phyloP scores from a whole-genome alignment of 2,329 filamentous ascomycete species.

The Periconia sp. region DNA sequence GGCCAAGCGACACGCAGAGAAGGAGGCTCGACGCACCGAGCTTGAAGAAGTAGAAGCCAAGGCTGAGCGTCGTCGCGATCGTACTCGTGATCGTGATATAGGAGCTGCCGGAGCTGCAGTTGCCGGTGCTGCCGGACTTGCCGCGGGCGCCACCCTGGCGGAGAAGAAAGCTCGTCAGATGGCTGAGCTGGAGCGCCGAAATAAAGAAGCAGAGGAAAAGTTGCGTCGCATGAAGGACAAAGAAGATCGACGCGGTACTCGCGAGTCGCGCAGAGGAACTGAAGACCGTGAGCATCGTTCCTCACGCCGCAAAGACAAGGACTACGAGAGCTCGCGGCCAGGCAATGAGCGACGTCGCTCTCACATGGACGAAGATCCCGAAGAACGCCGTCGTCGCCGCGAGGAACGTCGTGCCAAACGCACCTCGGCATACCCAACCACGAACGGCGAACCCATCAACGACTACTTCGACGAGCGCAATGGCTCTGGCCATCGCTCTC shows the following conservation, averaged over 20 bases:
- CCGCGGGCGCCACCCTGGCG: conserved; percentile 34
- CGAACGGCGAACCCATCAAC: conserved; percentile 44
- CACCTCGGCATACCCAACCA: conserved; percentile 41
- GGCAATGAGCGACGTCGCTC: conserved; percentile 41
- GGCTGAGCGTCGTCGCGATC: conserved; percentile 45
- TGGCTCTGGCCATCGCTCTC: conserved; percentile 25
- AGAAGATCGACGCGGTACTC: conserved; percentile 39
- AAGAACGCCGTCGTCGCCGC: conserved; percentile 46
- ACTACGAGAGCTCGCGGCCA: conserved; percentile 36
- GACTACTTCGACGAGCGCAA: conserved; percentile 56
- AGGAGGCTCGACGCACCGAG: conserved; percentile 37
- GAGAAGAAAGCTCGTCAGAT: conserved; percentile 46
- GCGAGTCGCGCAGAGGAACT: conserved; percentile 36
- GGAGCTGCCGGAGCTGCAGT: too few species aligned
- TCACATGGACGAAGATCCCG: conserved; percentile 44
- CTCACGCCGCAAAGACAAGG: conserved; percentile 43
- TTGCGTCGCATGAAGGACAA: conserved; percentile 49
- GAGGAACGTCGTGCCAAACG: conserved; percentile 52
- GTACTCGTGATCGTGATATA: conserved; percentile 44
- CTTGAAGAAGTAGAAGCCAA: conserved; percentile 44
- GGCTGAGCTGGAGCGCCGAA: conserved; percentile 46
- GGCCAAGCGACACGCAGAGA: conserved; percentile 44
- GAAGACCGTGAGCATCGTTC: conserved; percentile 45
- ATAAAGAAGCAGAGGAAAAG: conserved; percentile 45
- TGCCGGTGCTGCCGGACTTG: too few species aligned